phyloP scores from a whole-genome alignment of 768 basidiomycete genomes.

The Pleurotus ostreatus region DNA sequence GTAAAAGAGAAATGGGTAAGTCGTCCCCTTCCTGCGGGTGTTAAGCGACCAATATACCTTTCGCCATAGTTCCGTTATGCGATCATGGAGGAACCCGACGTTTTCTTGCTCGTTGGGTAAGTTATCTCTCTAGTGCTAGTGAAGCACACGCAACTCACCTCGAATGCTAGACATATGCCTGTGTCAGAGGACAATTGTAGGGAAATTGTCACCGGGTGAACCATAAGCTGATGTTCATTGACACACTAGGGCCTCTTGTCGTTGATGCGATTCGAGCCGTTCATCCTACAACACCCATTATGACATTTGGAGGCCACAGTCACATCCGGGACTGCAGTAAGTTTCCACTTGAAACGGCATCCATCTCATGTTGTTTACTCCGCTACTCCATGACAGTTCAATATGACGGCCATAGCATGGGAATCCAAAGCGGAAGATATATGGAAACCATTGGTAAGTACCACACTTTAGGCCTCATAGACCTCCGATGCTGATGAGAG shows the following conservation, averaged over 20 bases:
- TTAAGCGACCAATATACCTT: not conserved
- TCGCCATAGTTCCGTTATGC: constrained; percentile 62
- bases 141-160: not conserved
- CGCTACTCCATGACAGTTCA: constrained; percentile 33
- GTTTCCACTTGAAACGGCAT: constrained; percentile 16
- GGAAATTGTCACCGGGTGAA: constrained; percentile 11
- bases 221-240: not conserved
- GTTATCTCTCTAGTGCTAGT: not conserved
- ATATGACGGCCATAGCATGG: constrained; percentile 70
- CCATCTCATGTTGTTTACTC: not conserved
- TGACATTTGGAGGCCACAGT: constrained; percentile 79
- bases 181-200: constrained; percentile 62
- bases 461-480: not conserved
- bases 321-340: constrained; percentile 77
- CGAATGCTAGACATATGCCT: constrained; percentile 69
- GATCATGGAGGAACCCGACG: constrained; percentile 75
- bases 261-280: constrained; percentile 67
- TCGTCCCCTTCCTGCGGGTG: not conserved
- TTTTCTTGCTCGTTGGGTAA: constrained; percentile 72
- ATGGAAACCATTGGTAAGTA: constrained; percentile 83
- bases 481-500: not conserved
- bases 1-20: constrained; percentile 74
- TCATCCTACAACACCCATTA: constrained; percentile 70
- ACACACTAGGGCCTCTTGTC: constrained; percentile 56
- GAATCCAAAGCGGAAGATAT: constrained; percentile 79